These are phyloP conservation scores for Candida yuanshanica DNA, from an alignment of 805 yeast species.

Conservation along the genomic window DNA sequence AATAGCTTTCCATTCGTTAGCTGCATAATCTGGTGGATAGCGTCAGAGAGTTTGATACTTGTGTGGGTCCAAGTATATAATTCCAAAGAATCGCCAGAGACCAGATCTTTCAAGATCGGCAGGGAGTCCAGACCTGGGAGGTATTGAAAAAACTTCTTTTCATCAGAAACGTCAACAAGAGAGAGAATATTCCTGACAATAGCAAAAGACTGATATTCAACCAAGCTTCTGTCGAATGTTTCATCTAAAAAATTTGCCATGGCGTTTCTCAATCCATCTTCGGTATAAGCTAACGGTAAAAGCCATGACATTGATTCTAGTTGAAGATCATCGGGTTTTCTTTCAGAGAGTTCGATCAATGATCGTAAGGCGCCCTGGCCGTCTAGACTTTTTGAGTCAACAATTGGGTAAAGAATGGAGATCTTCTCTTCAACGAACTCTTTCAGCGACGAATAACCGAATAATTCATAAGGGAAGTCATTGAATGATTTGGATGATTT, in stretches of 20 bases:
- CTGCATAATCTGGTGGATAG: slow-evolving; percentile 10
- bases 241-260: slow-evolving; percentile 21
- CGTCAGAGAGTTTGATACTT: slow-evolving; percentile 12
- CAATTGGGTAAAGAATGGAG: slow-evolving; percentile 35
- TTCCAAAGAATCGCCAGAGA: slow-evolving; percentile 3
- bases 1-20: slow-evolving; percentile 12
- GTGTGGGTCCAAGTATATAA: slow-evolving; percentile 6
- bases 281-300: slow-evolving; percentile 39
- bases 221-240: slow-evolving; percentile 14
- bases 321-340: slow-evolving; percentile 19
- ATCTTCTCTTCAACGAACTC: slow-evolving; percentile 22
- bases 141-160: slow-evolving; percentile 13
- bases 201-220: slow-evolving; percentile 23
- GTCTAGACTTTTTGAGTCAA: slow-evolving; percentile 17
- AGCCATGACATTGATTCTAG: slow-evolving; percentile 32
- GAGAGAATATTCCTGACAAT: slow-evolving; percentile 33
- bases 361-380: neutral
- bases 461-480: slow-evolving; percentile 4
- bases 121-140: slow-evolving; percentile 9
- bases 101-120: neutral
- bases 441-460: slow-evolving; percentile 5
- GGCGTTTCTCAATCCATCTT: slow-evolving; percentile 32
- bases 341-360: neutral
- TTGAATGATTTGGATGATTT: neutral
- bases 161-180: slow-evolving; percentile 35